phyloP scores from a whole-genome alignment of 768 basidiomycete genomes.

The Tricholoma terreum region DNA sequence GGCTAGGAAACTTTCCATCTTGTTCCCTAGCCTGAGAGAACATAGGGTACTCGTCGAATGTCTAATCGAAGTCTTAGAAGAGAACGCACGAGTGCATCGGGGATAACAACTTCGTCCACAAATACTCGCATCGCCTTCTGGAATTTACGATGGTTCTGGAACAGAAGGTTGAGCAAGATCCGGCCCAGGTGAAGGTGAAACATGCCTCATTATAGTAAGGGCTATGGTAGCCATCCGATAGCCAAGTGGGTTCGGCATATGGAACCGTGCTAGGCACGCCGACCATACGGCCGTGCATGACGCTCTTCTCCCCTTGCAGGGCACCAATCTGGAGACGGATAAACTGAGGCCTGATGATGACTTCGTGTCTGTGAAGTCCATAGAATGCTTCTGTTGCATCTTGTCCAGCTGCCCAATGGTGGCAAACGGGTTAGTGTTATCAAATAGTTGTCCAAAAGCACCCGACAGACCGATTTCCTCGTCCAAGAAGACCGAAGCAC shows the following conservation, averaged over 20 bases:
- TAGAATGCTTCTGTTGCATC: slow-evolving; percentile 92
- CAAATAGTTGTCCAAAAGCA: not conserved
- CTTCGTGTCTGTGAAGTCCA: slow-evolving; percentile 84
- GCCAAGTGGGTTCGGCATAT: slow-evolving; percentile 89
- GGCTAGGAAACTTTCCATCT: slow-evolving; percentile 84
- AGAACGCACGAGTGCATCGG: slow-evolving; percentile 43
- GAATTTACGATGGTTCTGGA: slow-evolving; percentile 58
- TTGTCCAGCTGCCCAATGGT: slow-evolving; percentile 68
- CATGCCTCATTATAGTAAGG: slow-evolving; percentile 75
- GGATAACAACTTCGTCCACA: slow-evolving; percentile 65
- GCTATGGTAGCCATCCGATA: slow-evolving; percentile 60
- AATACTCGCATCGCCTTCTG: slow-evolving; percentile 67
- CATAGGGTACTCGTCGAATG: slow-evolving; percentile 23
- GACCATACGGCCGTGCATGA: slow-evolving; percentile 50
- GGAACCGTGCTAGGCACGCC: slow-evolving; percentile 80
- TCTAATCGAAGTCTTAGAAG: not conserved
- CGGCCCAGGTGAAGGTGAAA: slow-evolving; percentile 30
- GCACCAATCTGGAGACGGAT: slow-evolving; percentile 71
- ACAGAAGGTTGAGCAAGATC: slow-evolving; percentile 11
- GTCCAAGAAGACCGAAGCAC: slow-evolving; percentile 71
- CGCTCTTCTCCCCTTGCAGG: slow-evolving; percentile 63
- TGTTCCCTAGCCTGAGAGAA: slow-evolving; percentile 68
- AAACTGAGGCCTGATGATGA: slow-evolving; percentile 79
- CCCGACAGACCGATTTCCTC: slow-evolving; percentile 64
- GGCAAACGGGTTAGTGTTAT: slow-evolving; percentile 10